Evolutionary conservation across 768 basidiomycete genomes (phyloP).

Genomic region (Ramaria sp.): DNA sequence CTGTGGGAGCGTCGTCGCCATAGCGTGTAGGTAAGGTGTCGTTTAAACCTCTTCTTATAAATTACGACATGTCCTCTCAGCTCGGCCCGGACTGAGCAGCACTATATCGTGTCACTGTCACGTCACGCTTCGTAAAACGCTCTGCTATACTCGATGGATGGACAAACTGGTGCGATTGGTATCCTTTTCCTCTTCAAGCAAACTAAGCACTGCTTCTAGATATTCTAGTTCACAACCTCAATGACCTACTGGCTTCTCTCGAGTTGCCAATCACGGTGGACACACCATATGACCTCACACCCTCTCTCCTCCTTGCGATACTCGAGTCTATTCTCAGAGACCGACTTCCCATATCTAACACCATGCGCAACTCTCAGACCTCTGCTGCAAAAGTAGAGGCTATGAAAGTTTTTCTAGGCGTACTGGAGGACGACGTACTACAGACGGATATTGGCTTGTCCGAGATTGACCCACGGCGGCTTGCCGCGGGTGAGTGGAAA

Average conservation of each 20-base stretch:
- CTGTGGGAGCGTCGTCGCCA: no score
- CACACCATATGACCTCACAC: slow-evolving; percentile 54
- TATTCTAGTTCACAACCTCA: slow-evolving; percentile 23
- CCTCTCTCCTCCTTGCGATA: slow-evolving; percentile 58
- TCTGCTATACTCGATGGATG: no score
- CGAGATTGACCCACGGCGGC: slow-evolving; percentile 49
- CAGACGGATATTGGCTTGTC: slow-evolving; percentile 50
- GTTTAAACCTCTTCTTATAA: no score
- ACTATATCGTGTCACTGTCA: no score
- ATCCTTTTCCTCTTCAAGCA: no score
- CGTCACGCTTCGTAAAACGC: no score
- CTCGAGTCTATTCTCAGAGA: slow-evolving; percentile 48
- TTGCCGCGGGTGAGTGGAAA: slow-evolving; percentile 54
- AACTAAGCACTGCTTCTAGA: background rate
- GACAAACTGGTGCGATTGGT: no score
- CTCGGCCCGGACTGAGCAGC: no score
- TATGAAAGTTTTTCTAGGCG: slow-evolving; percentile 67
- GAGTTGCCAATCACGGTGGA: slow-evolving; percentile 35
- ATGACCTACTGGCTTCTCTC: slow-evolving; percentile 34
- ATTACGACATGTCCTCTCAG: no score
- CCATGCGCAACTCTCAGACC: slow-evolving; percentile 27
- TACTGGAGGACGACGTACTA: slow-evolving; percentile 57
- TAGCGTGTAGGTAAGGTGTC: no score
- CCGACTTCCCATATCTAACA: slow-evolving; percentile 37
- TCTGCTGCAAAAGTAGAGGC: slow-evolving; percentile 38